Evolutionary conservation across 163 green algal species (phyloP).

Genomic region (Scenedesmus sp.): DNA sequence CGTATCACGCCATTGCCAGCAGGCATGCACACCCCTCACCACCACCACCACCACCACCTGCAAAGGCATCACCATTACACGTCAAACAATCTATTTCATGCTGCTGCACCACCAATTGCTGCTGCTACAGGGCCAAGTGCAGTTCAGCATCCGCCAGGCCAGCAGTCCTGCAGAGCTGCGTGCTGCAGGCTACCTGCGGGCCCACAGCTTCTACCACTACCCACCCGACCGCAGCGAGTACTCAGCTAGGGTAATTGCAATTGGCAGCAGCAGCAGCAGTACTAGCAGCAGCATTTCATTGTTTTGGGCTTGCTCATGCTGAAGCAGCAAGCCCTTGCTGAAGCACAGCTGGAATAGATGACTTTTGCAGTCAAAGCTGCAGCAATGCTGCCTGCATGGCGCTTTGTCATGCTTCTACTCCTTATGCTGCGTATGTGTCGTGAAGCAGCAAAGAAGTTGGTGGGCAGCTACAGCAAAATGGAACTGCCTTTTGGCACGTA

Average conservation of each 20-base stretch:
- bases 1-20: background rate
- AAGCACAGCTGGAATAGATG: background rate
- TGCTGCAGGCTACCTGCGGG: slow-evolving; percentile 75
- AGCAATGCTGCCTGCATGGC: too few relatives aligned
- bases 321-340: background rate
- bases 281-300: background rate
- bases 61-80: too few relatives aligned
- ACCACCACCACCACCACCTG: too few relatives aligned
- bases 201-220: slow-evolving; percentile 71
- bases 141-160: slow-evolving; percentile 31
- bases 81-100: background rate
- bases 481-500: too few relatives aligned
- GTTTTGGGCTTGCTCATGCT: too few relatives aligned
- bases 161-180: slow-evolving; percentile 66
- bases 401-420: too few relatives aligned
- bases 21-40: background rate
- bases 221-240: slow-evolving; percentile 69
- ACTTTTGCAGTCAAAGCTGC: too few relatives aligned
- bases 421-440: too few relatives aligned
- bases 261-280: background rate
- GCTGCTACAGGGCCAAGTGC: background rate
- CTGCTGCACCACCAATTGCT: background rate
- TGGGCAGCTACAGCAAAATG: too few relatives aligned
- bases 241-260: slow-evolving; percentile 51
- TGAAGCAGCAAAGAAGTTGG: too few relatives aligned